Conservation (phyloP, 352 stramenopile genomes). For the Phytophthora ramorum region DNA sequence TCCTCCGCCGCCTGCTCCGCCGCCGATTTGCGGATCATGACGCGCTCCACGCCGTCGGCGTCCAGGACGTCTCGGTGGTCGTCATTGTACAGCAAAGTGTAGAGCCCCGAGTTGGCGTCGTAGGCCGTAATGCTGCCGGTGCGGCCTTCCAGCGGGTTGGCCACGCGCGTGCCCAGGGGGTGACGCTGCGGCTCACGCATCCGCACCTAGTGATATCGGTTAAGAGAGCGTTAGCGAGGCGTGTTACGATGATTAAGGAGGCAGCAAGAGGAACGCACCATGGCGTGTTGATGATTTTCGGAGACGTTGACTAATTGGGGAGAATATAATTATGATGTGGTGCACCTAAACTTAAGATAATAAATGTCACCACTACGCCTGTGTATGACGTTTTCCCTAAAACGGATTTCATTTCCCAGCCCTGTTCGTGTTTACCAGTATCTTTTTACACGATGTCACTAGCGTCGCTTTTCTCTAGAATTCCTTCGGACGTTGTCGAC, state of each 20-base stretch:
- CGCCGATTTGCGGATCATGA: slow-evolving; percentile 45
- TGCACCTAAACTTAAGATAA: too few relatives aligned
- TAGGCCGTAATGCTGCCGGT: slow-evolving; percentile 60
- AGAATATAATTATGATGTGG: too few relatives aligned
- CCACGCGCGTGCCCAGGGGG: slow-evolving; percentile 58
- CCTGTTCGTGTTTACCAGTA: too few relatives aligned
- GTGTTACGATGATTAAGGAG: slow-evolving; percentile 1
- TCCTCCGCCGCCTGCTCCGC: slow-evolving; percentile 5
- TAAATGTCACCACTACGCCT: too few relatives aligned
- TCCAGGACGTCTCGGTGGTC: slow-evolving; percentile 47
- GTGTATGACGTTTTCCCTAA: too few relatives aligned
- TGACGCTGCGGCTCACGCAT: slow-evolving; percentile 52
- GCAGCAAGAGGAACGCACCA: background rate
- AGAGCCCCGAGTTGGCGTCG: slow-evolving; percentile 47
- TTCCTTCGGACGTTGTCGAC: slow-evolving; percentile 18
- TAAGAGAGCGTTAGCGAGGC: background rate
- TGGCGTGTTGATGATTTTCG: background rate
- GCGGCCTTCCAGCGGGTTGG: slow-evolving; percentile 64
- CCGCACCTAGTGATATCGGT: slow-evolving; percentile 27
- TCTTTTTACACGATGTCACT: slow-evolving; percentile 36
- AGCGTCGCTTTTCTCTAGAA: slow-evolving; percentile 10
- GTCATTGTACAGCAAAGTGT: slow-evolving; percentile 65
- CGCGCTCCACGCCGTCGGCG: slow-evolving; percentile 36
- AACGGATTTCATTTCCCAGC: too few relatives aligned
- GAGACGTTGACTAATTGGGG: too few relatives aligned